phyloP scores from a whole-genome alignment of 2,329 filamentous ascomycete species.

The Colletotrichum horii region DNA sequence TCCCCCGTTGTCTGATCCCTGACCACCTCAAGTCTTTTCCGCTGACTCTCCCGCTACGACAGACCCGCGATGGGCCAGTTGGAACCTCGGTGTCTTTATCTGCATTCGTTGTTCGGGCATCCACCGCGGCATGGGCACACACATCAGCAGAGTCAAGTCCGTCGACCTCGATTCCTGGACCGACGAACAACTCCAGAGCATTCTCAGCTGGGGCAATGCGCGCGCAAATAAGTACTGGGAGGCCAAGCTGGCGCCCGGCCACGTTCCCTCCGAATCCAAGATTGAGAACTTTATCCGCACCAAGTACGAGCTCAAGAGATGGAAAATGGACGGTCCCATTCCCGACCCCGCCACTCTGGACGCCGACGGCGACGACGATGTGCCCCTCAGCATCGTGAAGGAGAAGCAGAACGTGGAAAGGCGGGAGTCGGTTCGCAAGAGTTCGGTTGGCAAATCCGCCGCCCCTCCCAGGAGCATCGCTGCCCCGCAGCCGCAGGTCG shows the following conservation, averaged over 20 bases:
- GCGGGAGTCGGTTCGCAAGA: constrained; percentile 66
- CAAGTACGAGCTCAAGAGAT: constrained; percentile 98
- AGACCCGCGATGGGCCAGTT: constrained; percentile 99
- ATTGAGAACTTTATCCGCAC: constrained; percentile 99
- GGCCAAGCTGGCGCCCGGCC: constrained; percentile 86
- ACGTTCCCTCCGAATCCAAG: constrained; percentile 94
- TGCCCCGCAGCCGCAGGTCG: constrained; percentile 60
- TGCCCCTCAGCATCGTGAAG: constrained; percentile 66
- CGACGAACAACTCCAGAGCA: constrained; percentile 93
- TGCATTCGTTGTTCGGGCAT: constrained; percentile 99
- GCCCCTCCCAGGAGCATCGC: constrained; percentile 29
- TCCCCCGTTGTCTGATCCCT: neutral
- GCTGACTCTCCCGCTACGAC: constrained; percentile 20
- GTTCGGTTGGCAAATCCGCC: constrained; percentile 51
- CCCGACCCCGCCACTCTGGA: constrained; percentile 91
- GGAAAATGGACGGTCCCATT: constrained; percentile 97
- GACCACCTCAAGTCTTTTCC: neutral
- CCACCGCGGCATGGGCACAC: constrained; percentile 97
- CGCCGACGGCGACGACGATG: constrained; percentile 84
- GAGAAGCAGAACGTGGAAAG: constrained; percentile 70
- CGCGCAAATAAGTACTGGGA: constrained; percentile 99
- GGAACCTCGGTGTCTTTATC: constrained; percentile 96
- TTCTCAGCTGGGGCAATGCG: constrained; percentile 93
- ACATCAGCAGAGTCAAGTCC: constrained; percentile 97
- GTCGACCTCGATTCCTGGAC: constrained; percentile 99